A percentile compares a stretch with the other conserved stretches of the same genome.
Conservation (phyloP, 2,329 filamentous ascomycete species). For the Ilyonectria mors-panacis region DNA sequence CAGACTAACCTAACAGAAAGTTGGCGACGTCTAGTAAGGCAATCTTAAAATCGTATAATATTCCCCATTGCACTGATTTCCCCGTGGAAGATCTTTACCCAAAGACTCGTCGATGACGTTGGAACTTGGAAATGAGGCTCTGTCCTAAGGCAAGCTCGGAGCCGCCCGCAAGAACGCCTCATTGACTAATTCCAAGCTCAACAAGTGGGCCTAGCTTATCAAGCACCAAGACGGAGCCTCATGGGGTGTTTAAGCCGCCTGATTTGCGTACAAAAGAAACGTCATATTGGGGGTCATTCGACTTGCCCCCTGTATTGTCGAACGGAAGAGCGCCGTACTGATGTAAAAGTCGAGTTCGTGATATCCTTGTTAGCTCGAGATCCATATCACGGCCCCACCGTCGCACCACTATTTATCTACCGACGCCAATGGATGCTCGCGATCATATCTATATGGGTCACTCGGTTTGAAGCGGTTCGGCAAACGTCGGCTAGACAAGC, state of each 20-base stretch:
- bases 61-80: not conserved
- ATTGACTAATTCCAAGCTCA: not conserved
- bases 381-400: not conserved
- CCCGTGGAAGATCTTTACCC: not conserved
- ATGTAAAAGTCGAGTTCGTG: not conserved
- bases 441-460: slow-evolving; percentile 3
- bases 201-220: slow-evolving; percentile 1
- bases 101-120: not conserved
- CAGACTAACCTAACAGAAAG: not conserved
- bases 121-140: not conserved
- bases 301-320: not conserved
- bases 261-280: not conserved
- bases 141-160: not conserved
- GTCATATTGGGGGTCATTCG: not conserved
- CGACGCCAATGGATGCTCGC: not conserved
- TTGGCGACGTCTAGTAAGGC: not conserved
- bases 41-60: not conserved
- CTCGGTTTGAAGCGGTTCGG: slow-evolving; percentile 4
- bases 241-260: not conserved
- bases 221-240: not conserved
- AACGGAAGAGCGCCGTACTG: not conserved
- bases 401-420: not conserved
- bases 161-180: not conserved
- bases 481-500: slow-evolving; percentile 1
- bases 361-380: not conserved